Base-by-base conservation (phyloP, 2,329 filamentous ascomycete species). In the Apiospora malaysiana region DNA sequence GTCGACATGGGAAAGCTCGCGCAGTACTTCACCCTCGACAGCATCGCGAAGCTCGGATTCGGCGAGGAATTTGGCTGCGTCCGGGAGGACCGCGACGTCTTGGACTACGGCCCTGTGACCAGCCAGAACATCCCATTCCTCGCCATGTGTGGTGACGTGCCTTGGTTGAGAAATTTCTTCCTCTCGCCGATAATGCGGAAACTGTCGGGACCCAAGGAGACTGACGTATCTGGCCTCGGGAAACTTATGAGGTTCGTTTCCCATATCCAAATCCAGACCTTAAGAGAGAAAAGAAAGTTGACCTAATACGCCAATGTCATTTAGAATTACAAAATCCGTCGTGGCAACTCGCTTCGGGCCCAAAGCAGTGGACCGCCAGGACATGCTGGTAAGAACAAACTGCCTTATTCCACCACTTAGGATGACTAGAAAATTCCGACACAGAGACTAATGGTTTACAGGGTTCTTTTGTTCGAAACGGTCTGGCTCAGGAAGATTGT, bases 391-490 rank as follows among this genome's bases (percentile, higher is more conserved):
- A 72, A 72, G 76, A 69, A 49, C 45, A 43, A 16, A 45, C 16
- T 7, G 14, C 21, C n/a, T n/a, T 1, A 7, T 63, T 21, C 5
- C 27, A 23, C 4, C 2, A 10, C 27, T 8, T n/a, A 2, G 4
- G 9, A 23, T 14, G 2, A 40, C 2, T 9, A 6, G 21, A 2
- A 37, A 4, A 3, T 14, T 4, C 21, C 23, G 3, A 45, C 65
- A 46, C 18, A 27, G 4, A 6, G 4, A 66, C 1, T 16, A 25
- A 5, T 67, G 1, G 16, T 46, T n/a, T 27, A 18, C 14, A 79
- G 76, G 78, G 76, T 9, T 78, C 78, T 0, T 80, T 78, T 70
- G 76, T 80, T 32, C 73, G 75, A 21, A 74, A 78, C 47, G 79
- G 79, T 9, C 70, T 80, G 25, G 73, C 74, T 0, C 73, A 75